Percentiles rank a stretch among this genome's conserved stretches.
phyloP scores from a whole-genome alignment of 495 filamentous ascomycete genomes.

The Sphaerosporella brunnea region DNA sequence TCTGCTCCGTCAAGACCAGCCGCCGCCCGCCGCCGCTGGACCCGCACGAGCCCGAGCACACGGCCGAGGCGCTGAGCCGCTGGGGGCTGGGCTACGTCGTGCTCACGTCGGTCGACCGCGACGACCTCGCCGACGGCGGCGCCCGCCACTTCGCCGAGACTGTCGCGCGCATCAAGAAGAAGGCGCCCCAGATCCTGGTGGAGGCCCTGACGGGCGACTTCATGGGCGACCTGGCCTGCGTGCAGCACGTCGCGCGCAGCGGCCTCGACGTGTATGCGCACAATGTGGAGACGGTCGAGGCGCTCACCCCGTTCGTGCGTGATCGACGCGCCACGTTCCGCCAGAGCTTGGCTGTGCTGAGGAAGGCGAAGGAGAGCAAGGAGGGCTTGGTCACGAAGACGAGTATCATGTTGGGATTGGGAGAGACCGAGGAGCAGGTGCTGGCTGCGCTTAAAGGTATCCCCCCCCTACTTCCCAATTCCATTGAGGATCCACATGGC shows the following conservation, averaged over 20 bases:
- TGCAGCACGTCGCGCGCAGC: conserved; percentile 58
- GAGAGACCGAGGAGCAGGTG: conserved; percentile 81
- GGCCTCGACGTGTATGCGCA: conserved; percentile 94
- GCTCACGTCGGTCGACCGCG: conserved; percentile 78
- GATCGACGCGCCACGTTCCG: conserved; percentile 81
- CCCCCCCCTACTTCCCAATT: no score
- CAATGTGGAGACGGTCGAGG: conserved; percentile 92
- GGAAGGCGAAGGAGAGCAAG: conserved; percentile 58
- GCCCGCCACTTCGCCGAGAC: conserved; percentile 87
- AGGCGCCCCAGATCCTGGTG: conserved; percentile 71
- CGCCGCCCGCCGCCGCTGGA: conserved; percentile 66
- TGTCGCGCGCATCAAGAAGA: conserved; percentile 80
- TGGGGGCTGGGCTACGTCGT: conserved; percentile 97
- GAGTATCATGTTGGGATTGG: conserved; percentile 86
- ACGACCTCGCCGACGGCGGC: conserved; percentile 78
- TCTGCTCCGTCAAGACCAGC: conserved; percentile 88
- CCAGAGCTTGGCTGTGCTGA: conserved; percentile 64
- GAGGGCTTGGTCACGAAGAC: conserved; percentile 85
- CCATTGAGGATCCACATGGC: no score
- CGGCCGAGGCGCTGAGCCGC: conserved; percentile 73
- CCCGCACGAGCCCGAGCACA: conserved; percentile 91
- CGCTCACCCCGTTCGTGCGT: conserved; percentile 67
- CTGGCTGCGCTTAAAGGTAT: conserved; percentile 55
- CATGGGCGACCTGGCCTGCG: conserved; percentile 64
- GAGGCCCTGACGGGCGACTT: conserved; percentile 91